Base-by-base conservation (phyloP, 2,329 filamentous ascomycete genomes). In the Colletotrichum musicola region DNA sequence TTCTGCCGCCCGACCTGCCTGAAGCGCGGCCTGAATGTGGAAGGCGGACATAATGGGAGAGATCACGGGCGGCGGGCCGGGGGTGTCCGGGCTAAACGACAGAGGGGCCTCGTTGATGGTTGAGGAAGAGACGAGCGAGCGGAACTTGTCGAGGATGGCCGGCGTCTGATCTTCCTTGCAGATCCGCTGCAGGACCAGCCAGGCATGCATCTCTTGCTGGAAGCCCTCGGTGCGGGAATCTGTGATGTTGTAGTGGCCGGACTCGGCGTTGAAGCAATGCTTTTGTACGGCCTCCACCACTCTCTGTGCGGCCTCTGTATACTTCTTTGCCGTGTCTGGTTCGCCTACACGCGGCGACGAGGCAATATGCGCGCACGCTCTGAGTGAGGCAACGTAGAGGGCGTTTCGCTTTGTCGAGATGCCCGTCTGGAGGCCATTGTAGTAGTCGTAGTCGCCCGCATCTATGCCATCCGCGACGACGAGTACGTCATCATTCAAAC, bases 151-250 rank as follows among this genome's bases (percentile, higher is more conserved):
- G 35, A 61, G 59, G 9, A 46, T 42, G 38, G 18, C 18, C 5
- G 57, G 20, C 1, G 30, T 46, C 20, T 62, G 49, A 9, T 42
- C 3, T n/a, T 27, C 16, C 30, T 16, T 22, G n/a, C 59, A 54
- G 6, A 62, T 35, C 14, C 46, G 14, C 16, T 62, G 22, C 1
- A 54, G 35, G 35, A 62, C 46, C 13, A 62, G 47, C 49, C 59
- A 53, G n/a, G 59, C 59, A 20, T 62, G 59, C 59, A 53, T 54
- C 16, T 54, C 59, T 35, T 62, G 58, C 47, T 62, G 47, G 47
- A 51, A 53, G 2, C 49, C 58, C 25, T 62, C 35, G 9, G 38
- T 62, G 35, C 47, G 58, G n/a, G 47, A 44, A 12, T 53, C 38
- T 14, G 58, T 62, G 22, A 62, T 62, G 38, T 54, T 46, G 10